Evolutionary conservation across 164 flowering plant species (phyloP).

Genomic region (Litsea cubeba): DNA sequence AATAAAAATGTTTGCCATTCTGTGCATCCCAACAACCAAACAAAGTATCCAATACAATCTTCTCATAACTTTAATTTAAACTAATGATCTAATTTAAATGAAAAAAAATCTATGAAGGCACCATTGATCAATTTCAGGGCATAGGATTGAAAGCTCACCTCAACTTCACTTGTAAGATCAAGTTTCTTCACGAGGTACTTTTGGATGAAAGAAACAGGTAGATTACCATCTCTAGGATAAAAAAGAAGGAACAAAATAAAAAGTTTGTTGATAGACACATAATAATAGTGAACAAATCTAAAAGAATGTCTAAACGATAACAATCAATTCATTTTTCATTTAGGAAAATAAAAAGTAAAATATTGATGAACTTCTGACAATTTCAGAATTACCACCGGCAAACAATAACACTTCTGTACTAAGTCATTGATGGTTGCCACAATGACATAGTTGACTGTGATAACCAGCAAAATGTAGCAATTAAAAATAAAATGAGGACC

Average conservation of each 20-base stretch:
- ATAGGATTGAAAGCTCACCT: slow-evolving; percentile 41
- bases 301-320: background rate
- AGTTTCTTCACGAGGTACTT: slow-evolving; percentile 80
- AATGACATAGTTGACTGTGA: background rate
- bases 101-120: background rate
- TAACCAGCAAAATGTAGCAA: background rate
- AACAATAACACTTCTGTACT: background rate
- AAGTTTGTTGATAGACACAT: background rate
- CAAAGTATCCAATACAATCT: too few relatives aligned
- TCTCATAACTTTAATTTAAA: background rate
- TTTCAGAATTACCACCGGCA: background rate
- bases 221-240: slow-evolving; percentile 63
- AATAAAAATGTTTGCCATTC: too few relatives aligned
- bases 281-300: background rate
- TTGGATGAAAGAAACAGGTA: slow-evolving; percentile 72
- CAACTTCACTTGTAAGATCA: slow-evolving; percentile 68
- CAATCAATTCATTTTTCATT: background rate
- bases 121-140: background rate
- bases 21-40: too few relatives aligned
- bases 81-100: background rate
- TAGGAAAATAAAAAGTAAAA: too few relatives aligned
- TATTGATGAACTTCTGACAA: too few relatives aligned
- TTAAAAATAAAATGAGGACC: background rate
- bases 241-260: background rate
- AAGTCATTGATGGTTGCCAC: background rate